phyloP scores from a whole-genome alignment of 108 stramenopile genomes.

The Discostella stelligeroides region DNA sequence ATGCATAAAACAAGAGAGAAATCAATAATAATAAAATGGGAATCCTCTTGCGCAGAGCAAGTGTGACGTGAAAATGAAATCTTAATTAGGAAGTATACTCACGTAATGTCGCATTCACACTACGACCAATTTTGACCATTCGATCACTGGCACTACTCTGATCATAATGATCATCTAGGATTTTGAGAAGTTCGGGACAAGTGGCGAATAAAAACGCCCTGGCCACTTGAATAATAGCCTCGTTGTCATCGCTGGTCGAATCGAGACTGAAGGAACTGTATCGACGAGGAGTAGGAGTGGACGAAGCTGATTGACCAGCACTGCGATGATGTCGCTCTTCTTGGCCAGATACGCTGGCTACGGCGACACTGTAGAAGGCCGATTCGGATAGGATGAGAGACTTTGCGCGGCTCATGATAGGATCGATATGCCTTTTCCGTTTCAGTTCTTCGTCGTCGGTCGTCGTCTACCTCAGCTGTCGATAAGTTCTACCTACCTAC shows the following conservation, averaged over 20 bases:
- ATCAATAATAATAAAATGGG: neutral
- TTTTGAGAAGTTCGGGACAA: constrained; percentile 41
- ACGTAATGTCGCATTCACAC: constrained; percentile 50
- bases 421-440: too few species aligned
- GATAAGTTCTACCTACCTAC: too few species aligned
- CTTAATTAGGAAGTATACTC: neutral
- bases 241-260: constrained; percentile 30
- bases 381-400: constrained; percentile 31
- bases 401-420: constrained; percentile 8
- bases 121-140: constrained; percentile 72
- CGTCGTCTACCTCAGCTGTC: too few species aligned
- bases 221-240: constrained; percentile 44
- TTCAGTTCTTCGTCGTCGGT: too few species aligned
- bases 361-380: constrained; percentile 30
- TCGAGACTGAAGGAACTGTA: constrained; percentile 33
- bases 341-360: constrained; percentile 16
- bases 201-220: constrained; percentile 48
- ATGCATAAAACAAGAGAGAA: neutral
- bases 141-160: constrained; percentile 52
- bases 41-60: neutral
- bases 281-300: neutral
- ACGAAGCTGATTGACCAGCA: neutral
- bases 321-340: constrained; percentile 8
- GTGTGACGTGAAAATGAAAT: neutral
- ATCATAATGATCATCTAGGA: constrained; percentile 39